Evolutionary conservation across 441 rosid genomes (phyloP).

Genomic region (Melastoma candidum): DNA sequence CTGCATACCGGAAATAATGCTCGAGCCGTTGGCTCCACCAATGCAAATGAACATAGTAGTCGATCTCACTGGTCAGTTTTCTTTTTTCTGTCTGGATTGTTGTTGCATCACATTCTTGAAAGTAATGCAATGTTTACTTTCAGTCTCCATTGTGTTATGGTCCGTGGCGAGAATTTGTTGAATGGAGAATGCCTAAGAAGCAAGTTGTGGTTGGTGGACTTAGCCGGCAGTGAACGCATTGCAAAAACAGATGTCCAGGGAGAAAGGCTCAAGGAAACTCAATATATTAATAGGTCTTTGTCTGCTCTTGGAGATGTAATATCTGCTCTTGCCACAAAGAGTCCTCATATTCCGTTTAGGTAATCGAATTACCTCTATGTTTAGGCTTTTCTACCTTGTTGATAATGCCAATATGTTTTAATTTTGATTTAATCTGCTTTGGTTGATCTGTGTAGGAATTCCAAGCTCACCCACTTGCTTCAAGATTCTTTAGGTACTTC

Average conservation of each 20-base stretch:
- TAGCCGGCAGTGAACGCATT: slow-evolving; percentile 95
- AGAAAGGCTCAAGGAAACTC: slow-evolving; percentile 90
- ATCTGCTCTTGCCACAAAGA: slow-evolving; percentile 85
- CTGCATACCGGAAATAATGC: slow-evolving; percentile 74
- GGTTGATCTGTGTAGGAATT: slow-evolving; percentile 49
- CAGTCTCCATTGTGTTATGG: slow-evolving; percentile 88
- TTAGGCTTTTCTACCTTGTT: no score
- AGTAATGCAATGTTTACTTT: slow-evolving; percentile 2
- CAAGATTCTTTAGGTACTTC: slow-evolving; percentile 83
- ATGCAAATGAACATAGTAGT: slow-evolving; percentile 91
- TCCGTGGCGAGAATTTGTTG: slow-evolving; percentile 74
- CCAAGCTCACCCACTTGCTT: slow-evolving; percentile 95
- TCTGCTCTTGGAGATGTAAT: slow-evolving; percentile 98
- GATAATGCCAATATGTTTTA: slow-evolving; percentile 1
- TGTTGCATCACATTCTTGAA: slow-evolving; percentile 7
- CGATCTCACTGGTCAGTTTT: slow-evolving; percentile 80
- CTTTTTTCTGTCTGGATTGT: background rate
- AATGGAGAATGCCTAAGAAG: slow-evolving; percentile 83
- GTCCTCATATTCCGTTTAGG: slow-evolving; percentile 94
- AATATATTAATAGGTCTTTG: slow-evolving; percentile 85
- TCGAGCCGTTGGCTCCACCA: slow-evolving; percentile 82
- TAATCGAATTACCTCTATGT: slow-evolving; percentile 8
- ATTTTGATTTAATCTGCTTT: background rate
- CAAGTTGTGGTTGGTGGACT: slow-evolving; percentile 91
- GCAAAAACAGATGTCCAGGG: slow-evolving; percentile 92